phyloP scores from a whole-genome alignment of 2,329 filamentous ascomycete species.

The Penicillium sp. region DNA sequence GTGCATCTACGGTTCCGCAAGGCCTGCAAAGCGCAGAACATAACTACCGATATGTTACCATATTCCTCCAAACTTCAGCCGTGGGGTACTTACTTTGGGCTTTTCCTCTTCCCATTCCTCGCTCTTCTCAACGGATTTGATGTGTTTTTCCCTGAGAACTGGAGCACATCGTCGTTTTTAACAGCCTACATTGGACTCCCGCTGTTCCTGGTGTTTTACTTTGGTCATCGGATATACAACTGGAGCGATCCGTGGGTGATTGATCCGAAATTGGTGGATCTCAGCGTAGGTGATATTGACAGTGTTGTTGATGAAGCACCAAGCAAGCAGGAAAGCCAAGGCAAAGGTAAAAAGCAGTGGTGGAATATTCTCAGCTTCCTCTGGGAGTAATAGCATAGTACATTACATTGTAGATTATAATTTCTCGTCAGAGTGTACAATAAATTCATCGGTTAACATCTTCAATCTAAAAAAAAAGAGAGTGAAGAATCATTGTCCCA shows the following conservation, averaged over 20 bases:
- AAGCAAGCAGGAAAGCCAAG: not conserved
- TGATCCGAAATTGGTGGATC: not conserved
- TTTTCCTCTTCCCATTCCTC: conserved; percentile 51
- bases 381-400: not conserved
- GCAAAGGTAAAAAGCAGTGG: not conserved
- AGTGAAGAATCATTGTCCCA: too few relatives aligned
- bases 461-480: too few relatives aligned
- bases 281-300: conserved; percentile 1
- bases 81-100: conserved; percentile 2
- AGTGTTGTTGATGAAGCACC: conserved; percentile 2
- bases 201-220: conserved; percentile 47
- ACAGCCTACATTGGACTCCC: conserved; percentile 63
- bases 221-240: not conserved
- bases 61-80: conserved; percentile 4
- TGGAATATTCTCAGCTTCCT: conserved; percentile 1
- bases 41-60: not conserved
- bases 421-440: not conserved
- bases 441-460: too few relatives aligned
- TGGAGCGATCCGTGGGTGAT: conserved; percentile 1
- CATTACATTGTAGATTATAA: not conserved
- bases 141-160: conserved; percentile 48
- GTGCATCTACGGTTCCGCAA: not conserved
- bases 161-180: conserved; percentile 56
- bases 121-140: conserved; percentile 71
- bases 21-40: conserved; percentile 1